Evolutionary conservation across 805 yeast genomes (phyloP).

Genomic region (Suhomyces vadensis): DNA sequence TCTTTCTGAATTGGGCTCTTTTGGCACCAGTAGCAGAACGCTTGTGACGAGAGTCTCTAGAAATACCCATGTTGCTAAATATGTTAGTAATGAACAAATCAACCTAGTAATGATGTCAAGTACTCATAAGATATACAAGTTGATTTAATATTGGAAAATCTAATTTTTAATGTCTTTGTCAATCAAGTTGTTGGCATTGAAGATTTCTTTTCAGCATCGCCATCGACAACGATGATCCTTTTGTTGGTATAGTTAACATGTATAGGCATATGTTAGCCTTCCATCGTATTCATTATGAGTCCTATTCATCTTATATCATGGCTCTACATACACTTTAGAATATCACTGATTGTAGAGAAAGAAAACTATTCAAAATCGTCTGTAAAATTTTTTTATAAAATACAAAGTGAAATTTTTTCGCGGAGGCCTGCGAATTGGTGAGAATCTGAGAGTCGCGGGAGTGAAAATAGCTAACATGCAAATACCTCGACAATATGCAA

Average conservation of each 20-base stretch:
- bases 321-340: slow-evolving; percentile 16
- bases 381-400: slow-evolving; percentile 14
- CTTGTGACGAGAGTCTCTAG: slow-evolving; percentile 99
- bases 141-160: too few species aligned
- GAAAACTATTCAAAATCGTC: slow-evolving; percentile 10
- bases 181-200: too few species aligned
- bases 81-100: slow-evolving; percentile 19
- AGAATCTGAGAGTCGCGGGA: not conserved
- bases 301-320: slow-evolving; percentile 5
- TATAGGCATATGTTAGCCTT: too few species aligned
- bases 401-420: slow-evolving; percentile 12
- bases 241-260: too few species aligned
- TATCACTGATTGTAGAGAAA: slow-evolving; percentile 18
- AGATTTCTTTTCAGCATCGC: too few species aligned
- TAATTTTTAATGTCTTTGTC: too few species aligned
- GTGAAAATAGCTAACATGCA: not conserved
- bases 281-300: slow-evolving; percentile 1
- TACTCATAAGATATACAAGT: too few species aligned
- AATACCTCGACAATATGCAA: not conserved
- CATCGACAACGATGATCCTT: too few species aligned
- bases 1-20: slow-evolving; percentile 99
- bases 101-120: too few species aligned
- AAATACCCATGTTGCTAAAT: slow-evolving; percentile 88
- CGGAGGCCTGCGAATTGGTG: slow-evolving; percentile 3
- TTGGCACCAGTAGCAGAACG: slow-evolving; percentile 99